These are phyloP conservation scores for Coemansia sp. DNA, from an alignment of 192 early-diverging fungal species.

Conservation along the genomic window DNA sequence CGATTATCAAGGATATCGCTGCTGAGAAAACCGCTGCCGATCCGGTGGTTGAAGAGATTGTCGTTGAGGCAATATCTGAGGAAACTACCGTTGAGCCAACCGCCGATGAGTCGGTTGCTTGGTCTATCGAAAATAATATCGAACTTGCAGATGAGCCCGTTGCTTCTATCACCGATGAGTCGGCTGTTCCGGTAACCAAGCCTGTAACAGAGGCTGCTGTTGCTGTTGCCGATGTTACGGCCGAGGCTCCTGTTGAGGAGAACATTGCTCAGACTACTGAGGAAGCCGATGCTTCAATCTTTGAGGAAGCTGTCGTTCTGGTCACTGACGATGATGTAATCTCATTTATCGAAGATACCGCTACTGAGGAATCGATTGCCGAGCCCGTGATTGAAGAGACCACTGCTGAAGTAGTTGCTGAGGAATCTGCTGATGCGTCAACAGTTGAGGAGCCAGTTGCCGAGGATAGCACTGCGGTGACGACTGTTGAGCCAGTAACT, in stretches of 20 bases:
- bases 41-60: background rate
- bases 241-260: background rate
- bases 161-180: background rate
- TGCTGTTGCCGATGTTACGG: background rate
- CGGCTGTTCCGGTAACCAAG: background rate
- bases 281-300: background rate
- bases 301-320: background rate
- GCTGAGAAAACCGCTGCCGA: background rate
- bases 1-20: background rate
- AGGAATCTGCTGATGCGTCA: background rate
- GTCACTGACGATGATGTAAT: background rate
- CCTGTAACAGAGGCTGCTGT: background rate
- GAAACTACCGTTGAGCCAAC: background rate
- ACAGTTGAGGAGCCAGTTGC: constrained; percentile 4
- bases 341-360: background rate
- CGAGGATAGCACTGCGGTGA: background rate
- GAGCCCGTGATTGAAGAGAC: background rate
- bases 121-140: background rate
- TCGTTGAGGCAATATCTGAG: background rate
- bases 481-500: background rate
- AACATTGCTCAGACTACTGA: background rate
- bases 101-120: background rate
- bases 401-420: constrained; percentile 1
- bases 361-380: background rate
- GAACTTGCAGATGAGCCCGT: background rate